Evolutionary conservation across 176 grass and related monocot genomes (phyloP).

Genomic region (Eleusine coracana): DNA sequence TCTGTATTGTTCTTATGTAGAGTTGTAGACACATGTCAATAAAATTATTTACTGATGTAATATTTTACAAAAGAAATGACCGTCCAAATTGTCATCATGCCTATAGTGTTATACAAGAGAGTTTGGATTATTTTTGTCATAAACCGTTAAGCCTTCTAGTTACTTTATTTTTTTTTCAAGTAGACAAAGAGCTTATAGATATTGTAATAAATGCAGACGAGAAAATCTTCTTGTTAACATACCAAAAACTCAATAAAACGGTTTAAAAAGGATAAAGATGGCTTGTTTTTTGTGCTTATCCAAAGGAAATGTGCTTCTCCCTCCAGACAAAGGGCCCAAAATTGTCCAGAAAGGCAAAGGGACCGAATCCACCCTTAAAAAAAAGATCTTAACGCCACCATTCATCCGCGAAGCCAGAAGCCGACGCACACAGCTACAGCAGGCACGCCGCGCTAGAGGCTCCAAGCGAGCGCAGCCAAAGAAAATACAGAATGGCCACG

Average conservation of each 20-base stretch:
- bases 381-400: conserved; percentile 31
- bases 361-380: conserved; percentile 19
- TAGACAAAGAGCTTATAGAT: too few species aligned
- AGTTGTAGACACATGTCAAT: too few species aligned
- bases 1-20: too few species aligned
- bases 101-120: too few species aligned
- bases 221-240: too few species aligned
- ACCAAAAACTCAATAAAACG: background rate
- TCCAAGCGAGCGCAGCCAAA: conserved; percentile 48
- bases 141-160: too few species aligned
- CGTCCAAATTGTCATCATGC: too few species aligned
- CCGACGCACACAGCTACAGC: conserved; percentile 32
- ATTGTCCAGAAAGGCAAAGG: conserved; percentile 9
- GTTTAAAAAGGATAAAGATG: background rate
- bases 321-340: background rate
- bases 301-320: background rate
- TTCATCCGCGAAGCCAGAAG: conserved; percentile 30
- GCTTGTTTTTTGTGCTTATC: conserved; percentile 14
- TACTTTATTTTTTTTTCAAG: too few species aligned
- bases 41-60: too few species aligned
- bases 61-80: too few species aligned
- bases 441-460: background rate
- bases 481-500: conserved; percentile 53
- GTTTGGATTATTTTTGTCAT: too few species aligned
- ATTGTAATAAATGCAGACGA: too few species aligned